Percentiles rank a stretch among this genome's conserved stretches.
phyloP scores from a whole-genome alignment of 139 green algal genomes.

The Chlamydomonas eustigma region DNA sequence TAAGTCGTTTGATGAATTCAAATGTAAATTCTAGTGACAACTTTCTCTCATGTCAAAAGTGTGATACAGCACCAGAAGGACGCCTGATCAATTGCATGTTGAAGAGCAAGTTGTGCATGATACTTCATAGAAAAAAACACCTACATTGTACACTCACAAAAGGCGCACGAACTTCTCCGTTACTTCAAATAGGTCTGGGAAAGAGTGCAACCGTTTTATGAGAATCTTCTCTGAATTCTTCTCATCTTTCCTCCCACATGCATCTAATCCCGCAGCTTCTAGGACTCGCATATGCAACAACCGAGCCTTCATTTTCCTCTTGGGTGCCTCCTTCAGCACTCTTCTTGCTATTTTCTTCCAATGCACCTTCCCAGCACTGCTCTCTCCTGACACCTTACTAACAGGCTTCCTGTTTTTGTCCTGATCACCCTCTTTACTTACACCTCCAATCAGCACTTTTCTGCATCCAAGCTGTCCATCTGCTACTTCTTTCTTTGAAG shows the following conservation, averaged over 20 bases:
- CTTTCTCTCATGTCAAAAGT: too few relatives aligned
- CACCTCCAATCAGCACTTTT: too few relatives aligned
- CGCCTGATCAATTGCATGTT: too few relatives aligned
- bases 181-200: conserved; percentile 5
- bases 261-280: not conserved
- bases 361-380: not conserved
- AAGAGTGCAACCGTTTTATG: not conserved
- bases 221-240: not conserved
- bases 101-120: too few relatives aligned
- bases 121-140: too few relatives aligned
- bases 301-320: not conserved
- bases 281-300: not conserved
- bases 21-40: too few relatives aligned
- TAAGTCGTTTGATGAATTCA: too few relatives aligned
- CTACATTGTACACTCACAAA: not conserved
- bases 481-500: not conserved
- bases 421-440: too few relatives aligned
- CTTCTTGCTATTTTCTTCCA: not conserved
- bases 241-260: not conserved
- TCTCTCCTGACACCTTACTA: not conserved
- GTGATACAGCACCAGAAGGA: too few relatives aligned
- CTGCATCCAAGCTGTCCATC: conserved; percentile 1
- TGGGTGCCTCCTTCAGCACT: conserved; percentile 2
- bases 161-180: not conserved
- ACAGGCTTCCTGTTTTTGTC: not conserved